Evolutionary conservation across 257 asterid species (phyloP).

Genomic region (Nicotiana otophora): DNA sequence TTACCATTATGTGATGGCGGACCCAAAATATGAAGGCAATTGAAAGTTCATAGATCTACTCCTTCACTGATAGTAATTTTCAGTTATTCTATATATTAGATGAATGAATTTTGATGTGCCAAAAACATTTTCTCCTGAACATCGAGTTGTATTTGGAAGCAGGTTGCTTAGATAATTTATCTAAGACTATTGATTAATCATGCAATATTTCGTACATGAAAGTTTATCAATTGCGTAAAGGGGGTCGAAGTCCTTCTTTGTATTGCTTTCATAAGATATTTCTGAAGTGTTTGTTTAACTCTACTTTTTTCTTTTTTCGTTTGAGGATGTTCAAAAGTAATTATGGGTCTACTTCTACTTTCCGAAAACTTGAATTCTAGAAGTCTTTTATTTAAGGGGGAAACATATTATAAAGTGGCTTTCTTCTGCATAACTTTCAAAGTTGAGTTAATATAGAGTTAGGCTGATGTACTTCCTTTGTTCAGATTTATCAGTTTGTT

Average conservation of each 20-base stretch:
- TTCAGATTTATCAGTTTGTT: background rate
- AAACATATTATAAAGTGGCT: background rate
- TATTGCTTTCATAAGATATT: background rate
- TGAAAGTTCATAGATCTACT: slow-evolving; percentile 19
- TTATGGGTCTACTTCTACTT: background rate
- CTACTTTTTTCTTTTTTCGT: background rate
- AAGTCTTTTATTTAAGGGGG: background rate
- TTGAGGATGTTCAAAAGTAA: background rate
- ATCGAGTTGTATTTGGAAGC: background rate
- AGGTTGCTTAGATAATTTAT: background rate
- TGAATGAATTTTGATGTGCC: background rate
- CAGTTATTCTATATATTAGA: background rate
- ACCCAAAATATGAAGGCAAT: slow-evolving; percentile 87
- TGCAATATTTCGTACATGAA: background rate
- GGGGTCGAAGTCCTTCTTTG: background rate
- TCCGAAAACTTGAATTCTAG: background rate
- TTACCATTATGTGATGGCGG: slow-evolving; percentile 88
- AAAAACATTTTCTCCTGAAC: background rate
- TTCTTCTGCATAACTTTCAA: background rate
- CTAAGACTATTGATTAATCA: background rate
- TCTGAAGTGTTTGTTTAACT: background rate
- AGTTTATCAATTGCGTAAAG: background rate
- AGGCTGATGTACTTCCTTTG: background rate
- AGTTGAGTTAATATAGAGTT: background rate
- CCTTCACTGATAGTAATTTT: background rate